phyloP scores from a whole-genome alignment of 202 grass and related monocot species.

The Musa balbisiana region DNA sequence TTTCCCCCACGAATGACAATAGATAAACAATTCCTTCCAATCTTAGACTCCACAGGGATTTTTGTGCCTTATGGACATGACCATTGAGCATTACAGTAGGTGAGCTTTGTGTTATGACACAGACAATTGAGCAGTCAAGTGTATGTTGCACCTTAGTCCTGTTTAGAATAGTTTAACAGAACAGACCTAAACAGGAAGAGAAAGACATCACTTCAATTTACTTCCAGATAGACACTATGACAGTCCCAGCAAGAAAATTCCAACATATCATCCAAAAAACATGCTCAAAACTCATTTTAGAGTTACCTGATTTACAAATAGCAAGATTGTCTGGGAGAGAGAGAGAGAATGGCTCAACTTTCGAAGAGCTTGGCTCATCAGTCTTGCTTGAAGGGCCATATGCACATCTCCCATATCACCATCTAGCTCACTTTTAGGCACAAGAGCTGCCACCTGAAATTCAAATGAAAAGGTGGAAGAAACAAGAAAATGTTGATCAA shows the following conservation, averaged over 20 bases:
- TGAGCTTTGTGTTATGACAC: too few relatives aligned
- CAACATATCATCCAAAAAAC: not conserved
- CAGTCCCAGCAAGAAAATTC: too few relatives aligned
- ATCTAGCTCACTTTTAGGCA: slow-evolving; percentile 87
- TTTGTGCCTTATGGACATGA: too few relatives aligned
- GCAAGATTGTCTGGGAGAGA: slow-evolving; percentile 70
- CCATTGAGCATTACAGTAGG: too few relatives aligned
- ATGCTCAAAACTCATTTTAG: not conserved
- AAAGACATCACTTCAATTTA: not conserved
- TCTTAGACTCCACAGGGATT: too few relatives aligned
- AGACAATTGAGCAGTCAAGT: too few relatives aligned
- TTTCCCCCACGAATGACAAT: too few relatives aligned
- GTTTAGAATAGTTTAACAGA: too few relatives aligned
- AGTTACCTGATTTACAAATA: slow-evolving; percentile 95
- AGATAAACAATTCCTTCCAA: too few relatives aligned
- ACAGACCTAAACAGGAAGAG: too few relatives aligned
- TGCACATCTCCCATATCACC: slow-evolving; percentile 98
- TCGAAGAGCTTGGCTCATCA: slow-evolving; percentile 99
- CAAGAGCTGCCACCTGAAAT: slow-evolving; percentile 86
- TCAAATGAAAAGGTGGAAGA: not conserved
- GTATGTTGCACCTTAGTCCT: too few relatives aligned
- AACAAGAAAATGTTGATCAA: too few relatives aligned
- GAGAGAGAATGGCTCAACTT: slow-evolving; percentile 96
- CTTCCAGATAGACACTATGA: not conserved
- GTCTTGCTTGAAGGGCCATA: slow-evolving; percentile 86